Evolutionary conservation across 257 asterid genomes (phyloP), one percentile per base, ranked within the genome.

Genomic region (Handroanthus guayacan): DNA sequence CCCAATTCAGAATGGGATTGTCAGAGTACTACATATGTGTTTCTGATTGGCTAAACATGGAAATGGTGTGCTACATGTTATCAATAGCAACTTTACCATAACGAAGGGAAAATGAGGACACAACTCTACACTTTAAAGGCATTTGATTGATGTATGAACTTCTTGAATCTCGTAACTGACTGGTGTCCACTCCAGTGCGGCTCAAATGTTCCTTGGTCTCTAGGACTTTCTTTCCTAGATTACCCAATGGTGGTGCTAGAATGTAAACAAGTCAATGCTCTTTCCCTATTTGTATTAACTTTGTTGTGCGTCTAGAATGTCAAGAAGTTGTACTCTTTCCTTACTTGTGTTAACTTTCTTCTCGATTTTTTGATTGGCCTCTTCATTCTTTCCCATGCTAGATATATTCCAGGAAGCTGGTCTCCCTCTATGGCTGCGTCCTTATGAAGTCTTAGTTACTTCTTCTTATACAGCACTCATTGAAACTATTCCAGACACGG

Each of bases 341-440:
- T 51, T 11, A 48, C 55, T 51, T 51, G 57, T 3, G 6, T 51
- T 51, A 51, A 3, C 58, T 37, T 69, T 3, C 13, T 31, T 13
- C 0, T 10, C 43, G 14, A 34, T 8, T 14, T 2, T 14, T 54
- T 37, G 47, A n/a, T 54, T 6, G 5, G 6, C 16, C 54, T 69
- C 38, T 12, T 25, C 18, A 5, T 14, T 76, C 66, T 69, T 74
- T 76, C 75, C 74, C 78, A 63, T 90, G 87, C 80, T 86, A 95
- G 99, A 95, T 91, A 93, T 95, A 87, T 95, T 95, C 91, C 99
- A 95, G 93, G 99, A 95, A 89, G 99, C 98, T 81, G 99, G 99
- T 82, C 97, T 95, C 65, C 98, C 98, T n/a, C 86, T 94, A 44
- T 94, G 99, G 99, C 76, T 94, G 84, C 97, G 98, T 52, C 99